Evolutionary conservation across 1,139 yeast genomes (phyloP).

Genomic region (Pichia sp.): DNA sequence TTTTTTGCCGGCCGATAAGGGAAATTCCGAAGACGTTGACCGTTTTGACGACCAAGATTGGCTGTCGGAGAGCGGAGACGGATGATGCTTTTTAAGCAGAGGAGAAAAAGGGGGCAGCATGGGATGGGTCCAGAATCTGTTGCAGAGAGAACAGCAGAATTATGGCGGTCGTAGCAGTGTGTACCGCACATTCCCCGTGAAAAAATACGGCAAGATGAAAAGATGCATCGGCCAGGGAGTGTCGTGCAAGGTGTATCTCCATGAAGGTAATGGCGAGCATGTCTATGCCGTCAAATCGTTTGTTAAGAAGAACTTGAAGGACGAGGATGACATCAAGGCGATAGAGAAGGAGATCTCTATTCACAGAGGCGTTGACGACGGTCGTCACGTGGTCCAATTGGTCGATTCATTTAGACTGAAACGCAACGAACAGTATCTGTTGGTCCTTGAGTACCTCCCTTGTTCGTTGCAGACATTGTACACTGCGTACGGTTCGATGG

Average conservation of each 20-base stretch:
- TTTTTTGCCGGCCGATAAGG: neutral
- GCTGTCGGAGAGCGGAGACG: no score
- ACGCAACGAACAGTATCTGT: constrained; percentile 35
- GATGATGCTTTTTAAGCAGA: no score
- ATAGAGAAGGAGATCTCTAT: constrained; percentile 37
- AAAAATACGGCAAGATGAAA: constrained; percentile 23
- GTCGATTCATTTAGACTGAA: constrained; percentile 37
- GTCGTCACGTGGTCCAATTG: constrained; percentile 37
- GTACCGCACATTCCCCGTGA: constrained; percentile 15
- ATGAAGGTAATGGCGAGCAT: constrained; percentile 27
- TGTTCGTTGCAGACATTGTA: constrained; percentile 40
- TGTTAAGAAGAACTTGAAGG: constrained; percentile 36
- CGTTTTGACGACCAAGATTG: neutral
- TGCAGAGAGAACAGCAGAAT: neutral
- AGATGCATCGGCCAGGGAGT: constrained; percentile 36
- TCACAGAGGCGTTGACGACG: constrained; percentile 10
- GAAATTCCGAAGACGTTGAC: constrained; percentile 1
- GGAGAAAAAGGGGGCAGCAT: neutral
- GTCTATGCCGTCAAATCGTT: constrained; percentile 39
- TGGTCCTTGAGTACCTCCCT: constrained; percentile 47
- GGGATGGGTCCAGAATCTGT: neutral
- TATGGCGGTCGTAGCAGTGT: neutral
- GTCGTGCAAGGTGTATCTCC: constrained; percentile 15
- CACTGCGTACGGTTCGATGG: constrained; percentile 36
- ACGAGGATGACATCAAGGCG: constrained; percentile 37